Conservation (phyloP, 148 eudicot genomes). For the Heliamphora exappendiculata region DNA sequence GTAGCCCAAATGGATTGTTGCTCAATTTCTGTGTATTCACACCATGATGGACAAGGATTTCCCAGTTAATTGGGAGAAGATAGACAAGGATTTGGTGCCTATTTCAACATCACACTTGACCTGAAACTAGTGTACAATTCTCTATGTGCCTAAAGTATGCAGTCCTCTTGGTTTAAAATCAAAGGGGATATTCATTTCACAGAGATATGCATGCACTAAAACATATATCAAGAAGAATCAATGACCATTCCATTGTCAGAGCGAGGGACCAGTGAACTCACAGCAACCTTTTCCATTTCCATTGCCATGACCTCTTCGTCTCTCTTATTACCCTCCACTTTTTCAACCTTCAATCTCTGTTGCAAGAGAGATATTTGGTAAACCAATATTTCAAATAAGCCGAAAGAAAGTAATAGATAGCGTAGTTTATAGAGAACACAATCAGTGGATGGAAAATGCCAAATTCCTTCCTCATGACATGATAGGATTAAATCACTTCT, state of each 20-base stretch:
- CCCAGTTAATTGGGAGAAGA: background rate
- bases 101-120: background rate
- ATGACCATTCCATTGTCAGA: background rate
- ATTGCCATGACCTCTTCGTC: constrained; percentile 17
- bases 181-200: background rate
- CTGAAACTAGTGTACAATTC: background rate
- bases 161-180: constrained; percentile 2
- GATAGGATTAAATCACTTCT: background rate
- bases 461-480: background rate
- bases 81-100: background rate
- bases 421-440: background rate
- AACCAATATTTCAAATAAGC: background rate
- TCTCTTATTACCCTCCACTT: constrained; percentile 18
- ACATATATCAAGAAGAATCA: constrained; percentile 11
- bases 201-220: background rate
- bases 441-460: background rate
- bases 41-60: background rate
- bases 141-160: background rate
- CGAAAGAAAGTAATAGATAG: background rate
- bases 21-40: too few relatives aligned
- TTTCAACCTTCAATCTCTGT: constrained; percentile 43
- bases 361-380: background rate
- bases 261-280: background rate
- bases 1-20: too few relatives aligned
- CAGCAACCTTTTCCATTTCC: constrained; percentile 20